phyloP scores from a whole-genome alignment of 139 green algal species.

The Coelastrella sp. region DNA sequence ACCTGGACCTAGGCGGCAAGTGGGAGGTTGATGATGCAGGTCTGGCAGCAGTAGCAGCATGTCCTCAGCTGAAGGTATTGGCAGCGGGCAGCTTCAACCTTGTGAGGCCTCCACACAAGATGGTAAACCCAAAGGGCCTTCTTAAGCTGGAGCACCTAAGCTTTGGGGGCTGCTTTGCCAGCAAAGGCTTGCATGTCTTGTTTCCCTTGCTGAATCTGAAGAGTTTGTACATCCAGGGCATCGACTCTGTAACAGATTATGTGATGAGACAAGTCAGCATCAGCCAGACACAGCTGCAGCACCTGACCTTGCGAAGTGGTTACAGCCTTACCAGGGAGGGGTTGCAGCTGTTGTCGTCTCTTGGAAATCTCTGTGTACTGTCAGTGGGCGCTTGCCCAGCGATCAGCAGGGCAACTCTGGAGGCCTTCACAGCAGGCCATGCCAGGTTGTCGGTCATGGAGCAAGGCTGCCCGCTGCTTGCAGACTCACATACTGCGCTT shows the following conservation, averaged over 20 bases:
- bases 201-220: constrained; percentile 38
- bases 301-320: constrained; percentile 42
- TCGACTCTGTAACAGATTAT: constrained; percentile 43
- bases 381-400: constrained; percentile 43
- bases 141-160: constrained; percentile 36
- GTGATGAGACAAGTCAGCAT: constrained; percentile 39
- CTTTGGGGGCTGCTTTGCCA: constrained; percentile 48
- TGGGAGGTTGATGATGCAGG: constrained; percentile 46
- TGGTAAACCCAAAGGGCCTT: neutral
- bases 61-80: constrained; percentile 10
- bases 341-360: neutral
- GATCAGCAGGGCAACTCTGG: constrained; percentile 17
- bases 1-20: constrained; percentile 42
- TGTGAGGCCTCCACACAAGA: neutral
- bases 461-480: constrained; percentile 21
- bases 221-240: constrained; percentile 24
- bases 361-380: constrained; percentile 44
- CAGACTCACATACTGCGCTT: neutral
- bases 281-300: constrained; percentile 45
- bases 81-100: constrained; percentile 48
- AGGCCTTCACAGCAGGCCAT: constrained; percentile 13
- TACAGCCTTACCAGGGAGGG: constrained; percentile 36
- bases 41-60: constrained; percentile 24
- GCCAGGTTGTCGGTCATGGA: constrained; percentile 11
- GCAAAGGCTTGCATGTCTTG: constrained; percentile 45